phyloP scores from a whole-genome alignment of 331 rosid species.

The Prunus yedoensis region DNA sequence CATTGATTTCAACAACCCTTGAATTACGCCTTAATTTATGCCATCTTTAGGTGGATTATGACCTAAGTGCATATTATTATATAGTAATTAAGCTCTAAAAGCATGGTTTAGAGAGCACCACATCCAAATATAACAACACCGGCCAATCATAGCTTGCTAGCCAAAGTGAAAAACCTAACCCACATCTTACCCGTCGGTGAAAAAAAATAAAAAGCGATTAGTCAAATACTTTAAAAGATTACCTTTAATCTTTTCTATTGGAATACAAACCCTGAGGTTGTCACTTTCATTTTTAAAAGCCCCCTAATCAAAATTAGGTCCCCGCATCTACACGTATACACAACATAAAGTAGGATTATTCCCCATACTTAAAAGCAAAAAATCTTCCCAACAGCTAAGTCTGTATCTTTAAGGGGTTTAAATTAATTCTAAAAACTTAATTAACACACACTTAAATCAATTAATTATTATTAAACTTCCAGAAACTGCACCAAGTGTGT shows the following conservation, averaged over 20 bases:
- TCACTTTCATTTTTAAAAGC: slow-evolving; percentile 37
- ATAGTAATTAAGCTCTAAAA: slow-evolving; percentile 30
- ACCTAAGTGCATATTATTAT: slow-evolving; percentile 15
- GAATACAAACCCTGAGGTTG: slow-evolving; percentile 39
- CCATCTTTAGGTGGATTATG: slow-evolving; percentile 44
- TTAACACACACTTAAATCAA: too few species aligned
- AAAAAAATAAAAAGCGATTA: slow-evolving; percentile 18
- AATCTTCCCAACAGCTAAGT: slow-evolving; percentile 58
- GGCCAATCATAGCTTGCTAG: slow-evolving; percentile 16
- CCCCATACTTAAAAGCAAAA: slow-evolving; percentile 46
- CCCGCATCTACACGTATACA: slow-evolving; percentile 33
- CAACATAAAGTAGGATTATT: slow-evolving; percentile 44
- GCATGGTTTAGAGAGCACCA: slow-evolving; percentile 37
- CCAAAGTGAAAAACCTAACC: slow-evolving; percentile 19
- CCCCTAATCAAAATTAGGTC: slow-evolving; percentile 12
- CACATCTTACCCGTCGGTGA: slow-evolving; percentile 27
- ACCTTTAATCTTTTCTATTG: slow-evolving; percentile 39
- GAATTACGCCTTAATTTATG: slow-evolving; percentile 85
- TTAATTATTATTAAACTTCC: slow-evolving; percentile 20
- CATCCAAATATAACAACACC: background rate
- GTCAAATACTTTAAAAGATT: slow-evolving; percentile 25
- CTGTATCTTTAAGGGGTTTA: slow-evolving; percentile 40
- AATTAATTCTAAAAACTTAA: background rate
- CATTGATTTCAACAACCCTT: slow-evolving; percentile 71
- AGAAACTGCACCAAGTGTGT: slow-evolving; percentile 38